Evolutionary conservation across 371 early-diverging fungal species (phyloP), one percentile per base, ranked within the genome.

Genomic region (Zancudomyces culisetae): DNA sequence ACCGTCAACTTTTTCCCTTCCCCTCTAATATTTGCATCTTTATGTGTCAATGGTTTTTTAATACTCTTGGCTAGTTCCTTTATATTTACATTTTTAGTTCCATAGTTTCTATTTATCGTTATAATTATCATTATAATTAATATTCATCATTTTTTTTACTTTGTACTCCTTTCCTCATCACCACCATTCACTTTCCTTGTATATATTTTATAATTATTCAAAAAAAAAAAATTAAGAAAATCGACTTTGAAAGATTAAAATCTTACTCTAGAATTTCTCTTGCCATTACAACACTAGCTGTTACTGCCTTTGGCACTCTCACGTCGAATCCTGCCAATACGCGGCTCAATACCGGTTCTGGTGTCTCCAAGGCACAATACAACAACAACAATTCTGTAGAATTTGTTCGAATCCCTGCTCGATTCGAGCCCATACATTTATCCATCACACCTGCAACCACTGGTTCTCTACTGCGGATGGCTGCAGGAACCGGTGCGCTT

Each of bases 251-350:
- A n/a, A 10, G 4, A 22, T 22, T 22, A 43, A 43, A 13, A 40
- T 18, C 22, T 43, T 69, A 80, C 70, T 72, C 70, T 21, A 96
- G 70, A 12, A 85, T 72, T 48, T 87, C 90, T 41, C 70, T 75
- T 6, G 89, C 60, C 0, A 77, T 77, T 13, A 66, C 51, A 2
- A 91, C 81, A 1, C 77, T 70, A 15, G 85, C 83, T 0, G 83
- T 77, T 1, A 90, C 87, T 18, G 86, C 69, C 62, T 96, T 97
- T 3, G 96, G 96, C 49, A 81, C 82, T 60, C 94, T 97, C 56
- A 85, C 83, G 13, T 72, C 74, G 35, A 88, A 61, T 0, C 81
- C 87, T 35, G 77, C 75, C 21, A 92, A 47, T 23, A 92, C 69
- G 19, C 78, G 35, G 19, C 41, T 42, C 57, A 93, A 71, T 12